A percentile compares a stretch with the other conserved stretches of the same genome.
Evolutionary conservation across 352 stramenopile species (phyloP).

Genomic region (Pythium sukuiense): DNA sequence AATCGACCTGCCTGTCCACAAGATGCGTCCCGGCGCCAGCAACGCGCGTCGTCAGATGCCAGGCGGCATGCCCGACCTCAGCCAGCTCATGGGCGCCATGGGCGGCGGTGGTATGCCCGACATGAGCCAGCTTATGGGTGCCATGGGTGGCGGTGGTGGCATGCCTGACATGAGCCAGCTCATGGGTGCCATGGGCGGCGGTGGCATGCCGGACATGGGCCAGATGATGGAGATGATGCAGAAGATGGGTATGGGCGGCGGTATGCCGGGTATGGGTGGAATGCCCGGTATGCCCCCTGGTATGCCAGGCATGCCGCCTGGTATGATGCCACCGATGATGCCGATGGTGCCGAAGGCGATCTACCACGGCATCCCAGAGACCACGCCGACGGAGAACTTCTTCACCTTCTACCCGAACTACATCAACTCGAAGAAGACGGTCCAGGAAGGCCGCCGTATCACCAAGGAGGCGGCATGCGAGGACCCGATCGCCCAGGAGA

Average conservation of each 20-base stretch:
- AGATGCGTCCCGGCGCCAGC: conserved; percentile 14
- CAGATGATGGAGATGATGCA: conserved; percentile 61
- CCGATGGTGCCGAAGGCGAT: conserved; percentile 63
- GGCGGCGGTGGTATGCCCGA: conserved; percentile 51
- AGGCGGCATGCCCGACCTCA: conserved; percentile 42
- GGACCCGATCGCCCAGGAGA: conserved; percentile 70
- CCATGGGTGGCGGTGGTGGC: conserved; percentile 24
- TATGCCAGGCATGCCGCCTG: conserved; percentile 44
- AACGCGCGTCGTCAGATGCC: conserved; percentile 23
- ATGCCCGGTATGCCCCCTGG: conserved; percentile 36
- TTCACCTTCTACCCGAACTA: conserved; percentile 88
- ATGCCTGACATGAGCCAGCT: conserved; percentile 64
- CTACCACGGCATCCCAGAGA: conserved; percentile 66
- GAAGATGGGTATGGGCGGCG: conserved; percentile 49
- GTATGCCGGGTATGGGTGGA: conserved; percentile 39
- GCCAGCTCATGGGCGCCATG: conserved; percentile 60
- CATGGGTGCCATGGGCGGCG: conserved; percentile 26
- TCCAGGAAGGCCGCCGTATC: conserved; percentile 77
- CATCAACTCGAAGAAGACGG: conserved; percentile 83
- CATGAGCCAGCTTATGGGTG: conserved; percentile 50
- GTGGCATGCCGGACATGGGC: conserved; percentile 33
- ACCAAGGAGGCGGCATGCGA: conserved; percentile 65
- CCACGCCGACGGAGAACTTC: conserved; percentile 51
- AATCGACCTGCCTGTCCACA: conserved; percentile 33
- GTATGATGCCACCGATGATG: conserved; percentile 53